These are phyloP conservation scores for Emericellopsis cladophorae DNA, from an alignment of 2,329 filamentous ascomycete species.

Conservation along the genomic window DNA sequence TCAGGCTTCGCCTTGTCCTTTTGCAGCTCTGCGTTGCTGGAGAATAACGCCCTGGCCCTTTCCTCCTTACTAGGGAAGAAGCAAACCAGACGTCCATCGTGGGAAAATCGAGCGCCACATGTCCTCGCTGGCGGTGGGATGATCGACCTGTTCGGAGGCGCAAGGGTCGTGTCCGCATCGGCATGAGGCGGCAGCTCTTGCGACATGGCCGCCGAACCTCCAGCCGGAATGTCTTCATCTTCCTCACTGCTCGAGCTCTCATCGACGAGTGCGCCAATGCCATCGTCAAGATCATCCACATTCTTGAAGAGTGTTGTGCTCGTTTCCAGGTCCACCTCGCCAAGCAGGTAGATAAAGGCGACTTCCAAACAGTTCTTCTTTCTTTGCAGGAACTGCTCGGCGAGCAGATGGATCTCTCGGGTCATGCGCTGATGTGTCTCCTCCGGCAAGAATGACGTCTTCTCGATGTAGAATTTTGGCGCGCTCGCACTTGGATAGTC, in stretches of 20 bases:
- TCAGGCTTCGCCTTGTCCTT: conserved; percentile 38
- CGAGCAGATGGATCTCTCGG: conserved; percentile 43
- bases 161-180: conserved; percentile 39
- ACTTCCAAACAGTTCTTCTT: conserved; percentile 51
- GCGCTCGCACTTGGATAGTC: conserved; percentile 45
- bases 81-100: conserved; percentile 49
- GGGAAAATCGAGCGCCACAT: conserved; percentile 49
- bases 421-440: conserved; percentile 37
- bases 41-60: conserved; percentile 37
- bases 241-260: conserved; percentile 85
- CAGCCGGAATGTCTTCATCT: conserved; percentile 42
- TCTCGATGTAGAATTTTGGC: conserved; percentile 48
- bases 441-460: conserved; percentile 48
- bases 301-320: conserved; percentile 51
- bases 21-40: conserved; percentile 28
- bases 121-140: conserved; percentile 43
- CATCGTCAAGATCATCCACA: conserved; percentile 43
- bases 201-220: conserved; percentile 46
- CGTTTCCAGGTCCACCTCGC: conserved; percentile 46
- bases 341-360: conserved; percentile 49
- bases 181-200: conserved; percentile 44
- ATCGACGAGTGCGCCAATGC: conserved; percentile 41
- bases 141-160: conserved; percentile 35
- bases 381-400: conserved; percentile 39
- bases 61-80: conserved; percentile 60